These are phyloP conservation scores for Fusarium decemcellulare DNA, from an alignment of 2,329 filamentous ascomycete genomes.

Conservation along the genomic window DNA sequence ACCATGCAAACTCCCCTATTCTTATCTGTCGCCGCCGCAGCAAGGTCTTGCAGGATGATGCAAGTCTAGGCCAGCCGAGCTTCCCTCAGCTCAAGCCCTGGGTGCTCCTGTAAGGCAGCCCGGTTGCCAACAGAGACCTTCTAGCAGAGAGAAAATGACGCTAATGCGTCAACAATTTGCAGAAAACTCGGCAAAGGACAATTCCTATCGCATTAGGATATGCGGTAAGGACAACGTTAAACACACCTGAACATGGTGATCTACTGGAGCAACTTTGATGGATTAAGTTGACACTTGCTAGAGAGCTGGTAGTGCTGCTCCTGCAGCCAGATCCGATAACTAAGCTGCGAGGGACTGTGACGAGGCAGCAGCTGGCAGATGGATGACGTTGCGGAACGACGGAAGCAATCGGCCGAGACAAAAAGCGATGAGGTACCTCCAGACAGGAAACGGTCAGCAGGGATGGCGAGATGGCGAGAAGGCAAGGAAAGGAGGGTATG, in stretches of 20 bases:
- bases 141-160: constrained; percentile 25
- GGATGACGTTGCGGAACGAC: constrained; percentile 16
- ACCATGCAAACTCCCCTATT: constrained; percentile 46
- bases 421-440: constrained; percentile 16
- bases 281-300: not conserved
- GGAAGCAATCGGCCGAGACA: constrained; percentile 26
- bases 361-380: constrained; percentile 8
- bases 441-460: constrained; percentile 26
- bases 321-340: no score
- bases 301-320: not conserved
- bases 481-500: constrained; percentile 8
- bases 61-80: constrained; percentile 26
- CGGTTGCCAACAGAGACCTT: constrained; percentile 19
- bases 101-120: constrained; percentile 16
- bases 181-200: constrained; percentile 18
- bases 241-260: not conserved
- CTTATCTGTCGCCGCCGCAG: constrained; percentile 35
- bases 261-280: not conserved
- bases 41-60: constrained; percentile 28
- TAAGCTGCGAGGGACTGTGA: not conserved
- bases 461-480: constrained; percentile 11
- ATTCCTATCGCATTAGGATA: constrained; percentile 15
- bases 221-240: not conserved
- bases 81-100: constrained; percentile 22
- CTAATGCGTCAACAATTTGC: constrained; percentile 37